Conservation (phyloP, 495 filamentous ascomycete genomes). For the Penicillium crystallinum region DNA sequence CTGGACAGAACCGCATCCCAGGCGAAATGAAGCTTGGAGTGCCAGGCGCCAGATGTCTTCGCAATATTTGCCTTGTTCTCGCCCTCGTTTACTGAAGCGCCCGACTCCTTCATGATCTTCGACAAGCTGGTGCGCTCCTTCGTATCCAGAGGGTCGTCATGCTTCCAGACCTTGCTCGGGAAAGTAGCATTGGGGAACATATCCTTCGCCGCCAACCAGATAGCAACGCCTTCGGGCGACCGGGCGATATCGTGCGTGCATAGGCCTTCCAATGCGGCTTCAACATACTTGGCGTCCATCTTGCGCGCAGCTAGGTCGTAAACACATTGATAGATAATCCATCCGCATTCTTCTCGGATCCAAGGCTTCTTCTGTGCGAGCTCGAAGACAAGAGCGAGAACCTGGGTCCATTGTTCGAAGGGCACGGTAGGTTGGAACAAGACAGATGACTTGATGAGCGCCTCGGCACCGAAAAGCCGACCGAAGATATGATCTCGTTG, state of each 20-base stretch:
- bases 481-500: constrained; percentile 81
- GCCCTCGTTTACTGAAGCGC: constrained; percentile 45
- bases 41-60: constrained; percentile 70
- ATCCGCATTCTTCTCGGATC: constrained; percentile 83
- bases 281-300: constrained; percentile 43
- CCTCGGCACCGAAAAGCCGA: constrained; percentile 78
- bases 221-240: constrained; percentile 80
- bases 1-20: constrained; percentile 70
- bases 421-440: constrained; percentile 51
- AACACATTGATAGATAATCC: constrained; percentile 53
- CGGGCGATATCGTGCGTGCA: constrained; percentile 58
- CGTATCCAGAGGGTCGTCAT: constrained; percentile 59
- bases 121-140: constrained; percentile 59
- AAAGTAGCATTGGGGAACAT: constrained; percentile 58
- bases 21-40: constrained; percentile 75
- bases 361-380: constrained; percentile 67
- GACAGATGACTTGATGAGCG: constrained; percentile 72
- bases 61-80: constrained; percentile 33
- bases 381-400: constrained; percentile 50
- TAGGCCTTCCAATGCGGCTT: constrained; percentile 57
- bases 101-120: constrained; percentile 74
- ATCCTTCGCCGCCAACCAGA: constrained; percentile 70
- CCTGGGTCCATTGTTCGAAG: constrained; percentile 52
- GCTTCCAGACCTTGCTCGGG: constrained; percentile 67
- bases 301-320: constrained; percentile 36